Evolutionary conservation across 192 early-diverging fungal species (phyloP).

Genomic region (Endogone sp.): DNA sequence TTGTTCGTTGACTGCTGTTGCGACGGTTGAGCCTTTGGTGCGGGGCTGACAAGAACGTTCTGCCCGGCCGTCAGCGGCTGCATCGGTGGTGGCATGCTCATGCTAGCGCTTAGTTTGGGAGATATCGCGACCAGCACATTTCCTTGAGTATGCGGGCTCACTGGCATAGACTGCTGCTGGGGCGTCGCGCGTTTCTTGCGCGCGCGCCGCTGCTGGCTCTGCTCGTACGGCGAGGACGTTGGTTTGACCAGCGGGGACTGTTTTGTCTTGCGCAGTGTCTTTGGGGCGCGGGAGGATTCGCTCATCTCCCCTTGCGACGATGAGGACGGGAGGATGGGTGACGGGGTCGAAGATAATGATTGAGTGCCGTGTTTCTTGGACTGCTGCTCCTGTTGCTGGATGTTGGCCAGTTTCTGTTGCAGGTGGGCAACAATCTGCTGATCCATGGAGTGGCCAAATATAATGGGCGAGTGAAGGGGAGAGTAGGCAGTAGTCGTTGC

Average conservation of each 20-base stretch:
- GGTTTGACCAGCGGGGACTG: slow-evolving; percentile 1
- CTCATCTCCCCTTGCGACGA: not conserved
- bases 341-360: slow-evolving; percentile 2
- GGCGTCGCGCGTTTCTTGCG: not conserved
- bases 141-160: not conserved
- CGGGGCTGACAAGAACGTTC: not conserved
- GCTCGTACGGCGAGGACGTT: not conserved
- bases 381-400: slow-evolving; percentile 33
- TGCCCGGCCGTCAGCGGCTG: slow-evolving; percentile 5
- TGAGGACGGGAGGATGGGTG: slow-evolving; percentile 2
- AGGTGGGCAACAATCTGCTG: slow-evolving; percentile 9
- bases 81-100: not conserved
- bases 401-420: slow-evolving; percentile 25
- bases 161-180: not conserved
- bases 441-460: not conserved
- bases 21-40: not conserved
- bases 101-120: not conserved
- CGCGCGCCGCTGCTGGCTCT: not conserved
- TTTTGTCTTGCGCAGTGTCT: slow-evolving; percentile 8
- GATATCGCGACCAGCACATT: not conserved
- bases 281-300: not conserved
- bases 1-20: not conserved
- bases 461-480: slow-evolving; percentile 7
- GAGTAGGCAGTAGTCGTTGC: not conserved
- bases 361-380: not conserved